Base-by-base conservation (phyloP, 805 yeast species). In the Sungouiella blattae region DNA sequence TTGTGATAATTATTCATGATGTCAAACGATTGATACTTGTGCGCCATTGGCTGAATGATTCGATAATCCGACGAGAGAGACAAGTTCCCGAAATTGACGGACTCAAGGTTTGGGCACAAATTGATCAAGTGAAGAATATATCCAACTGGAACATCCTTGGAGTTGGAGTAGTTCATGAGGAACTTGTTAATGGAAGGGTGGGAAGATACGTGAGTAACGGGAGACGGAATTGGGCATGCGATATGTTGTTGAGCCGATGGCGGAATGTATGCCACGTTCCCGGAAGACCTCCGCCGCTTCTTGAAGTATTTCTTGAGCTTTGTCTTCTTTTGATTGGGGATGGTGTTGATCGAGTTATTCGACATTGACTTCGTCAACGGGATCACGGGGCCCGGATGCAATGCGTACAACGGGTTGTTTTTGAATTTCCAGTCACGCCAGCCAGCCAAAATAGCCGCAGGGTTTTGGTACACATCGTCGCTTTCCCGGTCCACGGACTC, bases 391-490 rank as follows among this genome's bases (percentile, higher is more conserved):
- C 55, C 49, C 3, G 53, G 44, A 35, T 49, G 57, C 26, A 60
- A 41, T 1, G 67, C 52, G 51, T 81, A 82, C 23, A 84, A 55
- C 1, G 91, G 86, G 57, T 83, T 88, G 33, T 73, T 75, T 42
- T 86, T 72, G 50, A 73, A 81, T 50, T 86, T 83, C 95, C 95
- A 87, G 56, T 87, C 96, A 53, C 96, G 71, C 96, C 96, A 87
- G 7, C 91, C 83, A 0, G 95, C 95, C 33, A 74, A 59, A 2
- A 80, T 39, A 23, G 30, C 39, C 5, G 37, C 26, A 4, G 36
- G n/a, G 13, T 35, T 27, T 5, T n/a, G 18, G 18, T 24, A 22
- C 5, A 22, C n/a, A 6, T 31, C 36, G 4, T 35, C 36, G 11
- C 25, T 15, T n/a, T n/a, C n/a, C 23, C 24, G 33, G 22, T 33